Evolutionary conservation across 371 early-diverging fungal genomes (phyloP), one percentile per base, ranked within the genome.

Genomic region (Apophysomyces ossiformis): DNA sequence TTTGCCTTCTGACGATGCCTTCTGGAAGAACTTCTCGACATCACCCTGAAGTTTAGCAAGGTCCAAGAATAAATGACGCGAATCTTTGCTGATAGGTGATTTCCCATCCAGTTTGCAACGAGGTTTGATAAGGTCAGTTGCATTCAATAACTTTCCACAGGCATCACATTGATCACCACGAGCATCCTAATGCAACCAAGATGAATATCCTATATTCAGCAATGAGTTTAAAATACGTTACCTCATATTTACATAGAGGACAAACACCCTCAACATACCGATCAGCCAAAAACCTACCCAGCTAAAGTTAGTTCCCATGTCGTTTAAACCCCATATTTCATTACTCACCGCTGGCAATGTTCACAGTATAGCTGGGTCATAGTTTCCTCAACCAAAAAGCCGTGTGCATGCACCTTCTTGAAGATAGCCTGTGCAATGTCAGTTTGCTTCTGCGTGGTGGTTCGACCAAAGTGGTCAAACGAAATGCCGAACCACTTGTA

Each of bases 81-180:
- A 97, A 38, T 94, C 90, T 68, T 83, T 90, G 26, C 91, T 81
- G 57, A 96, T 83, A 4, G 98, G 99, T 5, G 81, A 67, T 66
- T 89, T 90, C 35, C 89, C 88, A 78, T 97, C 96, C 18, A 98
- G 78, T 76, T 98, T 95, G 88, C 99, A 99, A 61, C 93, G 89
- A 44, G 99, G 99, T 57, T 95, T 85, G 63, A 97, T 78, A 15
- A 99, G 89, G n/a, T 99, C 99, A 15, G 84, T 88, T 15, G 98
- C 94, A 61, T 98, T 95, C 68, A 99, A 79, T 7, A 99, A 81
- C 57, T 87, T 82, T 58, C 98, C 97, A 80, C 99, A 99, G 54
- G 84, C 81, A 89, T 99, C 99, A 86, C 99, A 99, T 82, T 99
- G 99, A 81, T 99, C 99, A 61, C 99, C 99, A 67, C 97, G 91